phyloP scores from a whole-genome alignment of 2,329 filamentous ascomycete species.

The Botrytis medusae region DNA sequence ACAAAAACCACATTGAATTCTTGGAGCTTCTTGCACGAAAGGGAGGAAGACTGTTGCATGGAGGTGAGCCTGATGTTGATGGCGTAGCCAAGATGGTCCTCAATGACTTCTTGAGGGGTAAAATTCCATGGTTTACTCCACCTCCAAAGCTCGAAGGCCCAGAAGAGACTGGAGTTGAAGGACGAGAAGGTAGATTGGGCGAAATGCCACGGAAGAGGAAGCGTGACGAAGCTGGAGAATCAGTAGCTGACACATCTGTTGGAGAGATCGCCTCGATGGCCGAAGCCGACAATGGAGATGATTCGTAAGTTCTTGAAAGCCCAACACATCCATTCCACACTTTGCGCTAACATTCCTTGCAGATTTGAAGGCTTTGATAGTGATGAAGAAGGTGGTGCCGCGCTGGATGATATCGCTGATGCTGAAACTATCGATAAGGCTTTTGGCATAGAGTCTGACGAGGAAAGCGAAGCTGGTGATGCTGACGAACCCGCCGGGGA shows the following conservation, averaged over 20 bases:
- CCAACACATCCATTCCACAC: no score
- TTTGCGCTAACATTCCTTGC: constrained; percentile 13
- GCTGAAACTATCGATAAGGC: constrained; percentile 38
- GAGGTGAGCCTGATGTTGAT: constrained; percentile 92
- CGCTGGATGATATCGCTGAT: constrained; percentile 34
- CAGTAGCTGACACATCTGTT: constrained; percentile 44
- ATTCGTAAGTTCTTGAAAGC: constrained; percentile 15
- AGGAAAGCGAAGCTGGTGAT: constrained; percentile 44
- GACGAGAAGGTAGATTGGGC: constrained; percentile 74
- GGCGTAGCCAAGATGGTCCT: constrained; percentile 95
- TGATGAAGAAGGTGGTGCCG: constrained; percentile 43
- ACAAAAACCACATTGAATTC: constrained; percentile 75
- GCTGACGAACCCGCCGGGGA: constrained; percentile 34
- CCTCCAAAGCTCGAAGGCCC: constrained; percentile 61
- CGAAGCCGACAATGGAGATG: constrained; percentile 32
- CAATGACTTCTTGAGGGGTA: constrained; percentile 93
- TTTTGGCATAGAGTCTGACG: constrained; percentile 40
- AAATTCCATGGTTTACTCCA: constrained; percentile 93
- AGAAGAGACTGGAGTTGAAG: constrained; percentile 56
- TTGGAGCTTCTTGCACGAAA: constrained; percentile 86
- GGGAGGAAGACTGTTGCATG: constrained; percentile 79
- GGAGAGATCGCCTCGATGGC: constrained; percentile 40
- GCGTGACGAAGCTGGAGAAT: constrained; percentile 57
- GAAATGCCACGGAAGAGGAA: constrained; percentile 86
- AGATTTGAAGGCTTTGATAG: constrained; percentile 51